Evolutionary conservation across 2,329 filamentous ascomycete genomes (phyloP).

Genomic region (Didymella lethalis): DNA sequence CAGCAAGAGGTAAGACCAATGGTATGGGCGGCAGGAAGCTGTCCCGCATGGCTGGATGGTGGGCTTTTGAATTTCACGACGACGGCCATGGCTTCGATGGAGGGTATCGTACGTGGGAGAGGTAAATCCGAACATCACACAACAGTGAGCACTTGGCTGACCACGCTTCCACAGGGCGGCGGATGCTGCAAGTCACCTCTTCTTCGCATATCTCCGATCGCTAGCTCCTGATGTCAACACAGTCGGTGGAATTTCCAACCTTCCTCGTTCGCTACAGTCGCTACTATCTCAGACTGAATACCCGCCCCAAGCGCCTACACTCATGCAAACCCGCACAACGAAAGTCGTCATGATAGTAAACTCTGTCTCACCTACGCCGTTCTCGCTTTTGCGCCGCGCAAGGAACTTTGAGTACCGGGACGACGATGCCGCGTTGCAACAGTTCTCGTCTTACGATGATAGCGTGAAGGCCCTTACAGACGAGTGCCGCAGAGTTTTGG

Average conservation of each 20-base stretch:
- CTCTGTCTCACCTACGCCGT: constrained; percentile 91
- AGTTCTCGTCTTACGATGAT: constrained; percentile 88
- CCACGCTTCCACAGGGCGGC: constrained; percentile 71
- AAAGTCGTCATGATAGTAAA: constrained; percentile 98
- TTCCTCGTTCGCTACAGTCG: constrained; percentile 90
- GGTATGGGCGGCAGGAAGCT: constrained; percentile 92
- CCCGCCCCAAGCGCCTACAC: constrained; percentile 77
- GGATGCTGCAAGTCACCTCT: constrained; percentile 94
- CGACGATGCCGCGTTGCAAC: constrained; percentile 81
- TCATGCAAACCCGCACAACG: constrained; percentile 81
- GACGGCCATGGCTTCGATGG: constrained; percentile 91
- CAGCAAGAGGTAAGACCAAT: constrained; percentile 91
- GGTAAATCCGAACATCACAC: constrained; percentile 58
- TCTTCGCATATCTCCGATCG: constrained; percentile 95
- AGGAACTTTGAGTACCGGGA: constrained; percentile 97
- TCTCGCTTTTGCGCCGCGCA: constrained; percentile 85
- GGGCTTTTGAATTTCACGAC: constrained; percentile 93
- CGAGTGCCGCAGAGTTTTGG: constrained; percentile 89
- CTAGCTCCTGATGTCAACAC: constrained; percentile 78
- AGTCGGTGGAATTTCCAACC: constrained; percentile 78
- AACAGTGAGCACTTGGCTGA: constrained; percentile 12
- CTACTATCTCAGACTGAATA: constrained; percentile 93
- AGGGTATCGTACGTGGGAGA: constrained; percentile 88
- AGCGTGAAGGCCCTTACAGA: constrained; percentile 88
- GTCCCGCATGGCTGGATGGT: constrained; percentile 96